phyloP scores from a whole-genome alignment of 2,329 filamentous ascomycete species.

The Ceratocystis smalleyi region DNA sequence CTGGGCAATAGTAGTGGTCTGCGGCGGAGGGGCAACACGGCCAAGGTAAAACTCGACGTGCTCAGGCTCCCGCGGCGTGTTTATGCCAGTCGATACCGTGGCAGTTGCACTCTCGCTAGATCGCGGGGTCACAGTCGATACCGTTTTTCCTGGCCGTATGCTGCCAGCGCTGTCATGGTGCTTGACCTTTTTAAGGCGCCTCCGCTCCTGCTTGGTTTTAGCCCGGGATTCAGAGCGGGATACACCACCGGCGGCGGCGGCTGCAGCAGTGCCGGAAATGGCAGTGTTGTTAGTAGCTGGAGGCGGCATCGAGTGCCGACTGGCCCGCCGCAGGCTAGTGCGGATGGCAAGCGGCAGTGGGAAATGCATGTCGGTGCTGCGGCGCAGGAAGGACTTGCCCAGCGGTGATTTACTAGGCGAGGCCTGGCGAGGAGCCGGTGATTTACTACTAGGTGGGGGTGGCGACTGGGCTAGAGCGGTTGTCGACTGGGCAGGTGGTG shows the following conservation, averaged over 20 bases:
- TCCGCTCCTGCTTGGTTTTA: neutral
- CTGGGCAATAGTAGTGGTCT: conserved; percentile 27
- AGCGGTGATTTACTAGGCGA: neutral
- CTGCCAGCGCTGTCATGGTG: neutral
- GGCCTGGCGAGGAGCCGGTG: neutral
- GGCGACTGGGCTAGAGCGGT: neutral
- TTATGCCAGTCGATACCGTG: neutral
- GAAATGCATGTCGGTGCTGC: conserved; percentile 13
- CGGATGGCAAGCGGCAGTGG: conserved; percentile 1
- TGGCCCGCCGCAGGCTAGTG: neutral
- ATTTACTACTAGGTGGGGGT: neutral
- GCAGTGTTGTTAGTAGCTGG: neutral
- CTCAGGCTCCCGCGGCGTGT: neutral
- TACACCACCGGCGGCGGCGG: neutral
- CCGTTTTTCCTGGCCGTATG: neutral
- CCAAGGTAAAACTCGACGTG: conserved; percentile 2
- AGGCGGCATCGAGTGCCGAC: neutral
- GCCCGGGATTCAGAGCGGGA: neutral
- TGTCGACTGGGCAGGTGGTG: neutral
- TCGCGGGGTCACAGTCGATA: neutral
- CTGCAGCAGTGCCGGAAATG: neutral
- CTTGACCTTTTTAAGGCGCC: neutral
- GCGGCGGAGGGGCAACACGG: conserved; percentile 21
- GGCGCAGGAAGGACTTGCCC: neutral
- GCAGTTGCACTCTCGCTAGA: neutral